Percentiles rank a stretch among this genome's conserved stretches.
Evolutionary conservation across 2,329 filamentous ascomycete genomes (phyloP).

Genomic region (Claviceps sorghi): DNA sequence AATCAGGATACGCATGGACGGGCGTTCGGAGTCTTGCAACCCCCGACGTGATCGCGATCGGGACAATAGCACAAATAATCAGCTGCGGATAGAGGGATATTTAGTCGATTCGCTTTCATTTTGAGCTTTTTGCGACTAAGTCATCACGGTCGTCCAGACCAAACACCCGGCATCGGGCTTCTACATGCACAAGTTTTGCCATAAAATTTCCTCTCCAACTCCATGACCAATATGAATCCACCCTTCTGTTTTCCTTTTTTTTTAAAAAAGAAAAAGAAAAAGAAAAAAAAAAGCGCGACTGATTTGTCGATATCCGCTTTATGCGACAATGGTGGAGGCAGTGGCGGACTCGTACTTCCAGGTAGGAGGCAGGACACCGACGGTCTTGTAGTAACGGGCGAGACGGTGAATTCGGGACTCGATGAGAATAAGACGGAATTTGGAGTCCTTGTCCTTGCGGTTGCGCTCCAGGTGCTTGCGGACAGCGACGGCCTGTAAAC

Average conservation of each 20-base stretch:
- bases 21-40: conserved; percentile 5
- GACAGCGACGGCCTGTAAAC: conserved; percentile 74
- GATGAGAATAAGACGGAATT: conserved; percentile 99
- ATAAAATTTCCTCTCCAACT: conserved; percentile 27
- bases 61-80: background rate
- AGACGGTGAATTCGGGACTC: conserved; percentile 99
- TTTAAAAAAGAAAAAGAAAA: background rate
- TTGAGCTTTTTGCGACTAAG: conserved; percentile 18
- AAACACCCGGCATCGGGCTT: conserved; percentile 27
- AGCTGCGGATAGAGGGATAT: background rate
- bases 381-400: conserved; percentile 99
- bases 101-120: conserved; percentile 17
- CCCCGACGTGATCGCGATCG: background rate
- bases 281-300: conserved; percentile 1
- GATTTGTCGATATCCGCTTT: conserved; percentile 26
- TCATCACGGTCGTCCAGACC: conserved; percentile 17
- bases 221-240: conserved; percentile 25
- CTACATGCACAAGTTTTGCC: conserved; percentile 28
- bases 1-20: background rate
- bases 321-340: conserved; percentile 84
- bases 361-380: conserved; percentile 69
- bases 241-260: conserved; percentile 5
- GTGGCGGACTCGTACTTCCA: conserved; percentile 99
- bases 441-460: conserved; percentile 99
- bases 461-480: conserved; percentile 99